Evolutionary conservation across 2,329 filamentous ascomycete genomes (phyloP).

Genomic region (Arthrinium phaeospermum): DNA sequence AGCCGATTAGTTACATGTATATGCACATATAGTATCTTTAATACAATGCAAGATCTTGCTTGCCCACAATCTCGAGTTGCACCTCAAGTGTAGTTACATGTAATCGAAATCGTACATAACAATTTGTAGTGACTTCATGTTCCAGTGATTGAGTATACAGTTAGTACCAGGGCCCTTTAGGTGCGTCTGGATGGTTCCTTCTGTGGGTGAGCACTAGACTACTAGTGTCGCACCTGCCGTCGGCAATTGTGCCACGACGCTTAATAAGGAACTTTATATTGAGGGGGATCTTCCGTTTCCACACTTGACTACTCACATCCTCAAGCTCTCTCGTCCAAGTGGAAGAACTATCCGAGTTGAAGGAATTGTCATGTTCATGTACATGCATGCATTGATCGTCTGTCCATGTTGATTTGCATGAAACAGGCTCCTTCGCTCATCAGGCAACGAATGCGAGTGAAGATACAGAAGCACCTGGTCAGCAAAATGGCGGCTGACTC

Average conservation of each 20-base stretch:
- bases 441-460: background rate
- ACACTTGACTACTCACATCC: background rate
- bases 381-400: background rate
- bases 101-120: background rate
- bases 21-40: background rate
- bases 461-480: background rate
- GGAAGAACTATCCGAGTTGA: background rate
- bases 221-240: background rate
- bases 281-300: background rate
- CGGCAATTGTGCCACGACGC: background rate
- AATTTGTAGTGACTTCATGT: background rate
- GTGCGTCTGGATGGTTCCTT: background rate
- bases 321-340: background rate
- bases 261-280: background rate
- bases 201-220: background rate
- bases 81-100: background rate
- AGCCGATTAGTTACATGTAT: background rate
- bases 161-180: no score
- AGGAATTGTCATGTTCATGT: background rate
- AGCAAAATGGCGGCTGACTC: background rate
- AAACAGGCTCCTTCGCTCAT: background rate
- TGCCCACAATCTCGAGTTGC: background rate
- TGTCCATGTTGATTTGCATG: background rate
- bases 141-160: no score
- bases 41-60: background rate